Percentiles rank a stretch among this genome's conserved stretches.
phyloP scores from a whole-genome alignment of 305 asterid species.

The Lippia alba region DNA sequence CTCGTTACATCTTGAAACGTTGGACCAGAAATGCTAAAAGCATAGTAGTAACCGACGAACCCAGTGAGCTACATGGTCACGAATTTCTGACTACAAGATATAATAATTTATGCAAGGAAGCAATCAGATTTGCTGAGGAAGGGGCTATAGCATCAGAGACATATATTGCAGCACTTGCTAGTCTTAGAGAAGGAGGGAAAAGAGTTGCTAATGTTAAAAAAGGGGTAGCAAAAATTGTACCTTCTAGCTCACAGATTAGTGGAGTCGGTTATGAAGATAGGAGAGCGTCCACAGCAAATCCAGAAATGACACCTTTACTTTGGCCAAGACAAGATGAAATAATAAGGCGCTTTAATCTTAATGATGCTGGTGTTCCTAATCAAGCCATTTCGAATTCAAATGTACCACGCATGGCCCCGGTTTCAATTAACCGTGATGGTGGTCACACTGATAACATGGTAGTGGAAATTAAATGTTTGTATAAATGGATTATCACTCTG shows the following conservation, averaged over 20 bases:
- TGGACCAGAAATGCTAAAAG: conserved; percentile 85
- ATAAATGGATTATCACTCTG: conserved; percentile 14
- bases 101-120: conserved; percentile 77
- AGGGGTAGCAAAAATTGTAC: conserved; percentile 56
- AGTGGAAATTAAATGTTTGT: conserved; percentile 29
- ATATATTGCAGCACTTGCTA: conserved; percentile 57
- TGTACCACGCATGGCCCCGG: conserved; percentile 59
- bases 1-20: conserved; percentile 77
- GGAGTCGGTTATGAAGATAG: conserved; percentile 61
- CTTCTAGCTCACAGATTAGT: conserved; percentile 57
- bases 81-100: conserved; percentile 62
- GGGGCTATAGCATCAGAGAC: conserved; percentile 78
- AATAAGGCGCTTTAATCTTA: conserved; percentile 61
- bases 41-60: conserved; percentile 51
- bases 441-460: conserved; percentile 69
- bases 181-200: conserved; percentile 75
- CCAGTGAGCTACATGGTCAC: conserved; percentile 46
- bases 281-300: conserved; percentile 44
- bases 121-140: conserved; percentile 77
- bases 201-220: conserved; percentile 66
- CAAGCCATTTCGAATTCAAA: conserved; percentile 52
- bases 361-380: conserved; percentile 53
- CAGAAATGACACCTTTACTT: conserved; percentile 65
- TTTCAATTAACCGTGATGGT: conserved; percentile 59
- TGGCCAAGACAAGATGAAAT: conserved; percentile 87